Percentiles rank a stretch among this genome's conserved stretches.
These are phyloP conservation scores for Pharus latifolius DNA, from an alignment of 176 grass and related monocot genomes.

Conservation along the genomic window DNA sequence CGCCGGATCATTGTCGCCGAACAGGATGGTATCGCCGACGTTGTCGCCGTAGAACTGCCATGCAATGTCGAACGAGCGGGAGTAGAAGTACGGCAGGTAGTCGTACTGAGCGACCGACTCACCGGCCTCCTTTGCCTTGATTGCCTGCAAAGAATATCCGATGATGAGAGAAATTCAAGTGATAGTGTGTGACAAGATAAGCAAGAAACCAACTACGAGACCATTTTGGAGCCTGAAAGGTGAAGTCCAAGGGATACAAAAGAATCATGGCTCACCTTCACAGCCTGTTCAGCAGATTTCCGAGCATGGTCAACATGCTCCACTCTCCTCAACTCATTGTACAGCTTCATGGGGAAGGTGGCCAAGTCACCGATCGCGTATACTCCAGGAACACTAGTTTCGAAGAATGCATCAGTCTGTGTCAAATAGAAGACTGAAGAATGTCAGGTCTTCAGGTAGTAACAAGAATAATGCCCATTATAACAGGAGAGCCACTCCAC, in stretches of 20 bases:
- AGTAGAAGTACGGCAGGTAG: constrained; percentile 93
- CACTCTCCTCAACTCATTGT: constrained; percentile 63
- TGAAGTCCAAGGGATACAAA: too few relatives aligned
- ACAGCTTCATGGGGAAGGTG: constrained; percentile 84
- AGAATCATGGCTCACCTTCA: constrained; percentile 29
- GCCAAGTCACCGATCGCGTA: constrained; percentile 94
- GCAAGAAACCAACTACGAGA: too few relatives aligned
- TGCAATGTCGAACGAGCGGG: constrained; percentile 65
- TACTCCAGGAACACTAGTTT: constrained; percentile 63
- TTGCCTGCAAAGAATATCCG: constrained; percentile 32
- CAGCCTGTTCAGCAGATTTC: constrained; percentile 89
- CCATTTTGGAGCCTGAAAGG: too few relatives aligned
- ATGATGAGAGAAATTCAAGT: too few relatives aligned
- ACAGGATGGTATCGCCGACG: constrained; percentile 70
- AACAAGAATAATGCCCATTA: not conserved
- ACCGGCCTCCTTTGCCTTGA: constrained; percentile 80
- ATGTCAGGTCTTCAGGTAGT: not conserved
- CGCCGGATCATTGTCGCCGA: constrained; percentile 70
- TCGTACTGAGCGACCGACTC: constrained; percentile 61
- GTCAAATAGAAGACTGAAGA: not conserved
- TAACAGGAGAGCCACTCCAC: not conserved
- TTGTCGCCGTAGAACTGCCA: constrained; percentile 99
- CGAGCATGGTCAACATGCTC: constrained; percentile 91
- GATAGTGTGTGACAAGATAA: too few relatives aligned
- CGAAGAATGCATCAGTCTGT: constrained; percentile 83